Evolutionary conservation across 331 rosid species (phyloP).

Genomic region (Spiraea crenata): DNA sequence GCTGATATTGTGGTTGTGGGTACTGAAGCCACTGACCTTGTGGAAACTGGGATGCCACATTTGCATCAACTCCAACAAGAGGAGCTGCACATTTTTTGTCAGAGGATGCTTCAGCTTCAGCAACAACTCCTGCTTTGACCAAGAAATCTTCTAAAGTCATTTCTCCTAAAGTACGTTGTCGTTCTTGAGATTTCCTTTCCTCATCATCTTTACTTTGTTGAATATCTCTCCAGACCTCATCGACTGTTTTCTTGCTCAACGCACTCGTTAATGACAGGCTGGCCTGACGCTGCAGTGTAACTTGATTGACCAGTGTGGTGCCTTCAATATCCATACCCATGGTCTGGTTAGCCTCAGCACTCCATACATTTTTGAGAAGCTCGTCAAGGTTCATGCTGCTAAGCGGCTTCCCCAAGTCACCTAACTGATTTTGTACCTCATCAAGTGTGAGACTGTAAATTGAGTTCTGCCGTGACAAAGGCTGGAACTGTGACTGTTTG

Average conservation of each 20-base stretch:
- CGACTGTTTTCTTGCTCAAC: slow-evolving; percentile 82
- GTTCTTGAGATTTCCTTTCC: slow-evolving; percentile 52
- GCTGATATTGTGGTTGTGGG: slow-evolving; percentile 61
- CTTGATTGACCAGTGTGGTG: slow-evolving; percentile 43
- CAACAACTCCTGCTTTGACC: slow-evolving; percentile 81
- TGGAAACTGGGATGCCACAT: slow-evolving; percentile 49
- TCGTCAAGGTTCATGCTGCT: slow-evolving; percentile 93
- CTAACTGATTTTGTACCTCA: slow-evolving; percentile 89
- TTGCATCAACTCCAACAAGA: slow-evolving; percentile 41
- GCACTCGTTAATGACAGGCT: slow-evolving; percentile 59
- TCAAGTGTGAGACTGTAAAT: slow-evolving; percentile 82
- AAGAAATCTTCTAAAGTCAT: slow-evolving; percentile 94
- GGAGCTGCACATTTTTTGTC: slow-evolving; percentile 37
- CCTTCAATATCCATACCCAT: slow-evolving; percentile 42
- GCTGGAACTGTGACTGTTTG: slow-evolving; percentile 57
- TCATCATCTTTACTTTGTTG: slow-evolving; percentile 52
- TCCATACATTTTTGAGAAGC: slow-evolving; percentile 81
- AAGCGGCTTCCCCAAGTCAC: slow-evolving; percentile 83
- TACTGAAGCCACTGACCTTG: slow-evolving; percentile 66
- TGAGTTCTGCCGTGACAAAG: slow-evolving; percentile 60
- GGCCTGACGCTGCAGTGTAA: slow-evolving; percentile 56
- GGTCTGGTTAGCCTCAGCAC: slow-evolving; percentile 68
- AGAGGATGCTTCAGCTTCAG: slow-evolving; percentile 47
- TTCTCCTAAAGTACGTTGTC: slow-evolving; percentile 82
- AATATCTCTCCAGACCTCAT: slow-evolving; percentile 94